Conservation (phyloP, 352 stramenopile genomes). For the Phytophthora boehmeriae region DNA sequence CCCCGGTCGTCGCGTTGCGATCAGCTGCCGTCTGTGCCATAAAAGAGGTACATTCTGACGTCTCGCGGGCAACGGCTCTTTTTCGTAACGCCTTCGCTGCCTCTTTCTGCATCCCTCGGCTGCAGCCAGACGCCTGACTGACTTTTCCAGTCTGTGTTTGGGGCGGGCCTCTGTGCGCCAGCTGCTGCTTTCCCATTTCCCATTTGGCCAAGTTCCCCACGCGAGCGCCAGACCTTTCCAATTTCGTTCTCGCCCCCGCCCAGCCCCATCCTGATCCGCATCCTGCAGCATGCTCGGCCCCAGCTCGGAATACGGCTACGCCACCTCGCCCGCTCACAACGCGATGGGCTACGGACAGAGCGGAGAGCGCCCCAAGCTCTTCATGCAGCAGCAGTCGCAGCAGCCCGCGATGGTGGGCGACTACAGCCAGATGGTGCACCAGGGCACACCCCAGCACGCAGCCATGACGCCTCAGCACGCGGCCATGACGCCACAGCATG, state of each 20-base stretch:
- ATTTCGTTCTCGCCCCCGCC: slow-evolving; percentile 4
- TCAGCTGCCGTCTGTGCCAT: too few relatives aligned
- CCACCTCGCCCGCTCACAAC: slow-evolving; percentile 34
- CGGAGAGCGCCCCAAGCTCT: slow-evolving; percentile 61
- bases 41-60: too few relatives aligned
- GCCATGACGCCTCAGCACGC: slow-evolving; percentile 53
- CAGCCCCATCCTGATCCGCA: slow-evolving; percentile 4
- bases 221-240: slow-evolving; percentile 2
- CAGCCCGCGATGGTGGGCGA: slow-evolving; percentile 25
- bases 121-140: too few relatives aligned
- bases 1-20: slow-evolving; percentile 3
- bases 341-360: slow-evolving; percentile 44
- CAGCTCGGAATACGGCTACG: slow-evolving; percentile 55
- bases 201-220: slow-evolving; percentile 28
- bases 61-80: too few relatives aligned
- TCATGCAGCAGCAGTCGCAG: slow-evolving; percentile 47
- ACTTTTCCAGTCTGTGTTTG: too few relatives aligned
- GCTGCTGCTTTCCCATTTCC: slow-evolving; percentile 42
- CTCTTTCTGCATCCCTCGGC: too few relatives aligned
- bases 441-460: slow-evolving; percentile 50
- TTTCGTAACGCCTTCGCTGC: too few relatives aligned
- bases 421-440: slow-evolving; percentile 56
- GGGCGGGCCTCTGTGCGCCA: slow-evolving; percentile 4
- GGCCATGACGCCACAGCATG: slow-evolving; percentile 44
- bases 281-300: slow-evolving; percentile 39